These are phyloP conservation scores for Penicillium longicatenatum DNA, from an alignment of 495 filamentous ascomycete species.

Conservation along the genomic window DNA sequence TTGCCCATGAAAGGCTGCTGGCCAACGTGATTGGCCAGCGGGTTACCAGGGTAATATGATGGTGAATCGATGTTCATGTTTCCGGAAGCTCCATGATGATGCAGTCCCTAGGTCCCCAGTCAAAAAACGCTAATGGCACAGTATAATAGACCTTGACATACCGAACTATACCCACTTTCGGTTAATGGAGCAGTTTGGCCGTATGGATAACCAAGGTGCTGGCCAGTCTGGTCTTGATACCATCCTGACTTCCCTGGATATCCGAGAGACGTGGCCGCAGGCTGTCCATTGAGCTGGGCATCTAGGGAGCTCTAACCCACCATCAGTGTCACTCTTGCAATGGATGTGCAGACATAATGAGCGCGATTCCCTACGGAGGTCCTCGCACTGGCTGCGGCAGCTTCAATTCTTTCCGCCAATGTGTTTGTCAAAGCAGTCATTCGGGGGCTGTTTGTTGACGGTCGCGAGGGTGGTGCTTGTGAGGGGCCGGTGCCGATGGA, in stretches of 20 bases:
- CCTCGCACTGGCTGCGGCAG: constrained; percentile 22
- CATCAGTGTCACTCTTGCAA: constrained; percentile 33
- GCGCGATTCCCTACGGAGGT: constrained; percentile 34
- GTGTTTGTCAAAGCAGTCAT: constrained; percentile 11
- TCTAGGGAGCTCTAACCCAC: constrained; percentile 33
- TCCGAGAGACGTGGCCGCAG: constrained; percentile 16
- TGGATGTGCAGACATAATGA: constrained; percentile 25
- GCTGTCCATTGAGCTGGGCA: constrained; percentile 23
- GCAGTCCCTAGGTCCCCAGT: neutral
- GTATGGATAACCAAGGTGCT: constrained; percentile 10
- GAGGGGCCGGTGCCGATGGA: constrained; percentile 35
- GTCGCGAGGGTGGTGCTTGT: constrained; percentile 26
- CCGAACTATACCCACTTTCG: constrained; percentile 12
- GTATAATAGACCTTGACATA: constrained; percentile 10
- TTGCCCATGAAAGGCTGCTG: neutral
- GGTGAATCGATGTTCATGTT: neutral
- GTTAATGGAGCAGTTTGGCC: constrained; percentile 7
- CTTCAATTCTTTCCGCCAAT: constrained; percentile 19
- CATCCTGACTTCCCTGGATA: constrained; percentile 18
- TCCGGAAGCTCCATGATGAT: neutral
- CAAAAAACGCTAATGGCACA: neutral
- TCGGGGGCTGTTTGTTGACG: constrained; percentile 21
- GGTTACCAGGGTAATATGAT: neutral
- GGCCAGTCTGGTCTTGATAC: constrained; percentile 20
- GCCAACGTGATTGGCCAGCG: neutral